phyloP scores from a whole-genome alignment of 140 eudicot genomes.

The Stevia rebaudiana region DNA sequence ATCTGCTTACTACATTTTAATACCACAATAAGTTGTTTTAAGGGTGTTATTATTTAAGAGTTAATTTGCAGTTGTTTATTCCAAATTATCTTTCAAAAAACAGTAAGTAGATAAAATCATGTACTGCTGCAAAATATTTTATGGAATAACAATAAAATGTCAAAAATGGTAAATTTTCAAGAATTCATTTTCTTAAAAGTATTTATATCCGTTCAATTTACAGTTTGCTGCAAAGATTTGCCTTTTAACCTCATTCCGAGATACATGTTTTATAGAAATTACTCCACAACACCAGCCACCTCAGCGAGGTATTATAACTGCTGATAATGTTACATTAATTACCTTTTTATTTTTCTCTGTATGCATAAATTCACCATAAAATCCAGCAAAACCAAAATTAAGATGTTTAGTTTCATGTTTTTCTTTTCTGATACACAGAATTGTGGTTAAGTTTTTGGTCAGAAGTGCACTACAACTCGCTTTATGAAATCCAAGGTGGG shows the following conservation, averaged over 20 bases:
- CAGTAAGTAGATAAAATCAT: too few relatives aligned
- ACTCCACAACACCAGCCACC: slow-evolving; percentile 61
- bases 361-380: background rate
- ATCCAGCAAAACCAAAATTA: background rate
- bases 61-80: background rate
- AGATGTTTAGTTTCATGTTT: background rate
- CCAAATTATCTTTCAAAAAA: too few relatives aligned
- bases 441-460: slow-evolving; percentile 95
- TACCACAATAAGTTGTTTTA: background rate
- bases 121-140: background rate
- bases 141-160: too few relatives aligned
- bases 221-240: slow-evolving; percentile 91
- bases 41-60: background rate
- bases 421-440: slow-evolving; percentile 32
- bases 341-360: background rate
- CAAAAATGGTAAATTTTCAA: slow-evolving; percentile 3
- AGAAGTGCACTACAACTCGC: slow-evolving; percentile 89
- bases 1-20: background rate
- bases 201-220: background rate
- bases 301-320: slow-evolving; percentile 59
- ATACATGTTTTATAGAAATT: slow-evolving; percentile 81
- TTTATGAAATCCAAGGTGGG: slow-evolving; percentile 67
- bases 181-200: slow-evolving; percentile 6
- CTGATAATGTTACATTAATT: background rate
- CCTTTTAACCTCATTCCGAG: slow-evolving; percentile 84